A percentile compares a stretch with the other conserved stretches of the same genome.
These are phyloP conservation scores for Aureobasidium sp. DNA, from an alignment of 2,329 filamentous ascomycete species.

Conservation along the genomic window DNA sequence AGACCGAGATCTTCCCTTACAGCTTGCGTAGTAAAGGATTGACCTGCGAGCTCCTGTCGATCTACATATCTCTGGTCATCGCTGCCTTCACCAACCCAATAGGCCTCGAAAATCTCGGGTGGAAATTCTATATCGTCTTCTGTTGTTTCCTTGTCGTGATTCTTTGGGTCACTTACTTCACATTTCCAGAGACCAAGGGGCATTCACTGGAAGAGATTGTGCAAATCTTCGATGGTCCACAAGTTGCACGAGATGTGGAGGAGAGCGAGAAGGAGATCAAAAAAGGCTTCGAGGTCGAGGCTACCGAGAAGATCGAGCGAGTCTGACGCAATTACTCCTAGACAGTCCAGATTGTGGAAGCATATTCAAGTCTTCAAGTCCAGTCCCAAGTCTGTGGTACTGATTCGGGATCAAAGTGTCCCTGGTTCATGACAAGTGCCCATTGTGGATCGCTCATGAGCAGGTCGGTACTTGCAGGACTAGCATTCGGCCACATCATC, in stretches of 20 bases:
- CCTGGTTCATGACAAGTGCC: neutral
- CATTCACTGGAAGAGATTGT: slow-evolving; percentile 39
- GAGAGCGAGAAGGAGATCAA: neutral
- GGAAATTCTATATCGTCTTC: slow-evolving; percentile 28
- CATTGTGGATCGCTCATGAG: slow-evolving; percentile 1
- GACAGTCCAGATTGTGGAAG: too few relatives aligned
- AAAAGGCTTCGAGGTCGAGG: neutral
- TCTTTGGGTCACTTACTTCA: slow-evolving; percentile 23
- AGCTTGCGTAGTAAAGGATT: slow-evolving; percentile 19
- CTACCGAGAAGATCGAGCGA: neutral
- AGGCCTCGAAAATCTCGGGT: slow-evolving; percentile 26
- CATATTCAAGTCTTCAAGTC: neutral
- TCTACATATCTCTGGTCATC: slow-evolving; percentile 25
- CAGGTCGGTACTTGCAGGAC: slow-evolving; percentile 2
- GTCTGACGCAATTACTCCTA: neutral
- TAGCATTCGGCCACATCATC: slow-evolving; percentile 42
- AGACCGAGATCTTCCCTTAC: slow-evolving; percentile 25
- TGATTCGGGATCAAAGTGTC: neutral
- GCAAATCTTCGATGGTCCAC: slow-evolving; percentile 34
- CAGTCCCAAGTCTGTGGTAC: neutral
- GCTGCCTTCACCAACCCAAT: slow-evolving; percentile 34
- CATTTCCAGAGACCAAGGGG: slow-evolving; percentile 26
- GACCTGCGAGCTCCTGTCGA: slow-evolving; percentile 16
- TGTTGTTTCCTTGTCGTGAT: slow-evolving; percentile 33
- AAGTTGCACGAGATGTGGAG: neutral